Percentiles rank a stretch among this genome's conserved stretches.
Evolutionary conservation across 2,329 filamentous ascomycete genomes (phyloP).

Genomic region (Huntiella bhutanensis): DNA sequence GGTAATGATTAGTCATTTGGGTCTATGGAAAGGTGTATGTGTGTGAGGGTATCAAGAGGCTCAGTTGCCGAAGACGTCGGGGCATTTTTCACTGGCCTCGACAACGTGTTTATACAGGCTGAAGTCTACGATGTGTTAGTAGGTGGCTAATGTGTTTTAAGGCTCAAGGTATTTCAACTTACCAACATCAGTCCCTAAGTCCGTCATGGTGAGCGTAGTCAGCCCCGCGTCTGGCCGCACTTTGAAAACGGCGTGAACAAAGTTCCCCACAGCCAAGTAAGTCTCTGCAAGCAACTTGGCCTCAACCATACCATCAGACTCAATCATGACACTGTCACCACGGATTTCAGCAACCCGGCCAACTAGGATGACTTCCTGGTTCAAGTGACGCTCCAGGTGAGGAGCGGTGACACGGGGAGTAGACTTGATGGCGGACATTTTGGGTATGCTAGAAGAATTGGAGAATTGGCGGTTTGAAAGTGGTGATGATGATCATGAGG

Average conservation of each 20-base stretch:
- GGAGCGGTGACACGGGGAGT: conserved; percentile 67
- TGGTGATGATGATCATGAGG: background rate
- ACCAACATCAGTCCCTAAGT: conserved; percentile 54
- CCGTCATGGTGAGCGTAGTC: conserved; percentile 48
- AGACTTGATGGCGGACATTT: conserved; percentile 38
- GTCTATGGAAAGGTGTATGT: too few relatives aligned
- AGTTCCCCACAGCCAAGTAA: conserved; percentile 50
- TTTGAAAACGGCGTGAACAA: conserved; percentile 61
- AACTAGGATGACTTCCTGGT: conserved; percentile 61
- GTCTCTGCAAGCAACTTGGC: conserved; percentile 49
- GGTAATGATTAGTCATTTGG: too few relatives aligned
- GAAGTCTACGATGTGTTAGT: conserved; percentile 40
- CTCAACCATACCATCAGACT: conserved; percentile 60
- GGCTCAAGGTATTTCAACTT: conserved; percentile 19
- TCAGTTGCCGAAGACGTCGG: too few relatives aligned
- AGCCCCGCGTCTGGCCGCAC: conserved; percentile 55
- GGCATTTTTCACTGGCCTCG: conserved; percentile 39
- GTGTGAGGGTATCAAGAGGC: too few relatives aligned
- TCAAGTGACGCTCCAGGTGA: conserved; percentile 60
- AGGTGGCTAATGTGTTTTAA: background rate
- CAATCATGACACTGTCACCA: conserved; percentile 62
- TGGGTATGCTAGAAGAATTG: background rate
- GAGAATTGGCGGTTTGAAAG: background rate
- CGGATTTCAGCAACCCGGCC: conserved; percentile 70
- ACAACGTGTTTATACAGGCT: conserved; percentile 50